Base-by-base conservation (phyloP, 1,284 basidiomycete species). In the Afroboletus lepidellus region DNA sequence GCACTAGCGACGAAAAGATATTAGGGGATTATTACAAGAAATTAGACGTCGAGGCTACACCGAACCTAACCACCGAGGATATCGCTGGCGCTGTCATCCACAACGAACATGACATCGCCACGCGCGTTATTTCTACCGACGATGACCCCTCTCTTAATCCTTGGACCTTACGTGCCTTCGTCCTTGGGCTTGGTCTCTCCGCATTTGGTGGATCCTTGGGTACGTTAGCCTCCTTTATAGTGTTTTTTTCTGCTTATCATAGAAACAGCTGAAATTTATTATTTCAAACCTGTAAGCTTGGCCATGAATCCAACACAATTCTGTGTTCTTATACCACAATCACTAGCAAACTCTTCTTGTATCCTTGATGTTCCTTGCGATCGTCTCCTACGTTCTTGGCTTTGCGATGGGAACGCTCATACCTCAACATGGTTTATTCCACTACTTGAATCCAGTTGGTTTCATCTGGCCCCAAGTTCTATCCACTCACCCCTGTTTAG, bases 111-210 rank as follows among this genome's bases (percentile, higher is more conserved):
- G 79, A 80, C 51, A 74, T 82, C 34, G 77, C 69, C 33, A 79
- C 77, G 0, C 69, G 78, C 65, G 69, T 85, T 48, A 76, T 85
- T 49, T 77, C 74, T 1, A 62, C 80, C 1, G 68, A 76, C 8
- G 84, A 86, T 54, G 80, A 85, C 55, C 77, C 80, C 0, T 67
- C 71, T 0, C 70, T 83, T 30, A 83, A 77, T 33, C 77, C 77
- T 5, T 79, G 80, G 72, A 86, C 85, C 0, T 73, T 85, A 53
- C 74, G 84, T 5, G 71, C 76, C 2, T 74, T 82, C 52, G 72
- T 86, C 59, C 71, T 86, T n/a, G 83, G 84, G 12, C 58, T 83
- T 42, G 80, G 81, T 11, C 73, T 85, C 5, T 80, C 81, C 21
- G 75, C 78, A 5, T 83, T 89, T 53, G 81, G 83, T 46, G 76